Conservation (phyloP, 192 early-diverging fungal genomes). For the Spinellus fusiger region DNA sequence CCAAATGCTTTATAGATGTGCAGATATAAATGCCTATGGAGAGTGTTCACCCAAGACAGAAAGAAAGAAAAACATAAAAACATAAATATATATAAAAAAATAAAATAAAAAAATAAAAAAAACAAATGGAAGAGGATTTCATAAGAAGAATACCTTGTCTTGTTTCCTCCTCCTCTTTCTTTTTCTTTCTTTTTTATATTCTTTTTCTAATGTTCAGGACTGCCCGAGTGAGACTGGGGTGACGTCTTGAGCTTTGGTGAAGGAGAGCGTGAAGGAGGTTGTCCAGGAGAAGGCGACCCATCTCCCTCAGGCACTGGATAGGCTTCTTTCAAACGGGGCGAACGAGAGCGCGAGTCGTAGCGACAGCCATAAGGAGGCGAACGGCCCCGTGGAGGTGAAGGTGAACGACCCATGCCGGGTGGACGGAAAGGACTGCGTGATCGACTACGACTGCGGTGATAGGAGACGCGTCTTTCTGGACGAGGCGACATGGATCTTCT, state of each 20-base stretch:
- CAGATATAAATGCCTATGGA: too few species aligned
- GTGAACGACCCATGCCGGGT: slow-evolving; percentile 5
- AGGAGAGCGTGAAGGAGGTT: background rate
- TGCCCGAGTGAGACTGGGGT: background rate
- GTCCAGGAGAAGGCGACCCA: background rate
- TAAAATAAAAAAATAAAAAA: background rate
- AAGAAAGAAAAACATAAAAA: background rate
- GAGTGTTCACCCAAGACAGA: background rate
- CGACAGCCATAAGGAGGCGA: slow-evolving; percentile 15
- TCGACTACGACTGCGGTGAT: slow-evolving; percentile 21
- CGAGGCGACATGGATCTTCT: slow-evolving; percentile 24
- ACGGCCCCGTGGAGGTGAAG: slow-evolving; percentile 34
- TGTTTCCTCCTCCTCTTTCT: background rate
- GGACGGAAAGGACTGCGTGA: slow-evolving; percentile 12
- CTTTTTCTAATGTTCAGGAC: background rate
- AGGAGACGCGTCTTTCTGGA: background rate
- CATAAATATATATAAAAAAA: background rate
- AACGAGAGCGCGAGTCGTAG: background rate
- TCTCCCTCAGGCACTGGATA: background rate
- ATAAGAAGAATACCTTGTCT: background rate
- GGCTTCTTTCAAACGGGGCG: too few species aligned
- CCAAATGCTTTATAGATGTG: too few species aligned
- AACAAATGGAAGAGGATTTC: background rate
- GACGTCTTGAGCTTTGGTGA: background rate
- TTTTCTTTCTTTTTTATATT: background rate